Percentiles rank a stretch among this genome's conserved stretches.
Evolutionary conservation across 768 basidiomycete species (phyloP).

Genomic region (Jaapia argillacea): DNA sequence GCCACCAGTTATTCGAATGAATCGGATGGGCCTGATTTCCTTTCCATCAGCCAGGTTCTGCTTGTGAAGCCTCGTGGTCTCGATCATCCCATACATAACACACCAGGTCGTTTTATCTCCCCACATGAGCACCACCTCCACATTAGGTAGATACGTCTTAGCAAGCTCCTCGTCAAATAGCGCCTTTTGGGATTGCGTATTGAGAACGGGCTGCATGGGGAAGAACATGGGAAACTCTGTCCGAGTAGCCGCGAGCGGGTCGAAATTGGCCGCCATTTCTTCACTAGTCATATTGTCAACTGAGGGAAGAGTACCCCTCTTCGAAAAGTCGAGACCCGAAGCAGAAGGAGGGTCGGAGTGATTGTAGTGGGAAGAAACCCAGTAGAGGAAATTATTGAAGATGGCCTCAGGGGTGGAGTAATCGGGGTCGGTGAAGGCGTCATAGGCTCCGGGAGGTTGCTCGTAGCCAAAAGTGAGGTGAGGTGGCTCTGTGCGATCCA

Average conservation of each 20-base stretch:
- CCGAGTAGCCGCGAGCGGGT: conserved; percentile 1
- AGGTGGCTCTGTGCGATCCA: conserved; percentile 20
- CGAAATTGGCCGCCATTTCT: conserved; percentile 9
- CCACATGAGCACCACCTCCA: conserved; percentile 13
- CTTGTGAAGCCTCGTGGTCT: conserved; percentile 11
- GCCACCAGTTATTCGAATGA: conserved; percentile 14
- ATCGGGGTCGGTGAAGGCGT: conserved; percentile 15
- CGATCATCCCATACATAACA: conserved; percentile 15
- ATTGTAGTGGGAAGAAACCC: conserved; percentile 22
- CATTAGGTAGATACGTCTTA: conserved; percentile 11
- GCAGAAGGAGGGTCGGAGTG: conserved; percentile 10
- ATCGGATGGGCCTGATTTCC: conserved; percentile 13
- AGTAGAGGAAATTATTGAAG: conserved; percentile 14
- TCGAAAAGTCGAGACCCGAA: conserved; percentile 13
- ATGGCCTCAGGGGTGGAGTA: conserved; percentile 14
- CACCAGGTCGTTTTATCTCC: conserved; percentile 16
- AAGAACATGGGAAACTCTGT: conserved; percentile 6
- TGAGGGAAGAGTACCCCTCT: conserved; percentile 9
- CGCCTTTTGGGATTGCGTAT: conserved; percentile 9
- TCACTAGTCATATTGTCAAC: conserved; percentile 13
- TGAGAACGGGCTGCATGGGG: conserved; percentile 14
- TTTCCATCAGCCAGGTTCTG: conserved; percentile 11
- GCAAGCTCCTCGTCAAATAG: conserved; percentile 11
- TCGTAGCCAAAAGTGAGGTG: conserved; percentile 18
- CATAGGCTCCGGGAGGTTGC: conserved; percentile 8